Conservation (phyloP, 2,329 filamentous ascomycete species). For the Neopestalotiopsis sp. region DNA sequence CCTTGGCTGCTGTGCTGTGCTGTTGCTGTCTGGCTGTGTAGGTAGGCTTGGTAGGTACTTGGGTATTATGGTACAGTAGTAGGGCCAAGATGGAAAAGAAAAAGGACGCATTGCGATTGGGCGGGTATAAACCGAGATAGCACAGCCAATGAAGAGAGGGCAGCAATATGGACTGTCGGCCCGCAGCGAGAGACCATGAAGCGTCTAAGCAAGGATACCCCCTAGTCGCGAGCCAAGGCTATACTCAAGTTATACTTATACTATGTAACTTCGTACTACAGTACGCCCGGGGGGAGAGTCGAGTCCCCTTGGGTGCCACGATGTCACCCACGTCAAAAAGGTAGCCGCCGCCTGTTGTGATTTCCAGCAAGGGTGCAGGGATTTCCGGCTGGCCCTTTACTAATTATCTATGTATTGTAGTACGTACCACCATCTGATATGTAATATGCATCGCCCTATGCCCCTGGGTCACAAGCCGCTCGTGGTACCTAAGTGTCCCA, state of each 20-base stretch:
- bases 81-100: not conserved
- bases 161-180: conserved; percentile 42
- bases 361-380: not conserved
- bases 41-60: too few relatives aligned
- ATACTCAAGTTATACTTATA: conserved; percentile 29
- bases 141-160: conserved; percentile 20
- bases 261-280: conserved; percentile 10
- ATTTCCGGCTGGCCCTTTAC: not conserved
- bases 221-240: conserved; percentile 28
- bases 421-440: not conserved
- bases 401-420: not conserved
- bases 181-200: conserved; percentile 30
- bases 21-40: too few relatives aligned
- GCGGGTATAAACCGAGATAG: conserved; percentile 22
- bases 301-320: not conserved
- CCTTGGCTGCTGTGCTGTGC: not conserved
- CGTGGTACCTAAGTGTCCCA: not conserved
- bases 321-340: conserved; percentile 25
- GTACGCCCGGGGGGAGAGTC: not conserved
- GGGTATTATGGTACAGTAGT: not conserved
- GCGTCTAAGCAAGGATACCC: conserved; percentile 17
- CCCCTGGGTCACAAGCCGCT: not conserved
- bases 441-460: not conserved
- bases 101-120: conserved; percentile 27
- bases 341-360: not conserved